These are phyloP conservation scores for Cicer judaicum DNA, from an alignment of 306 rosid genomes.

Conservation along the genomic window DNA sequence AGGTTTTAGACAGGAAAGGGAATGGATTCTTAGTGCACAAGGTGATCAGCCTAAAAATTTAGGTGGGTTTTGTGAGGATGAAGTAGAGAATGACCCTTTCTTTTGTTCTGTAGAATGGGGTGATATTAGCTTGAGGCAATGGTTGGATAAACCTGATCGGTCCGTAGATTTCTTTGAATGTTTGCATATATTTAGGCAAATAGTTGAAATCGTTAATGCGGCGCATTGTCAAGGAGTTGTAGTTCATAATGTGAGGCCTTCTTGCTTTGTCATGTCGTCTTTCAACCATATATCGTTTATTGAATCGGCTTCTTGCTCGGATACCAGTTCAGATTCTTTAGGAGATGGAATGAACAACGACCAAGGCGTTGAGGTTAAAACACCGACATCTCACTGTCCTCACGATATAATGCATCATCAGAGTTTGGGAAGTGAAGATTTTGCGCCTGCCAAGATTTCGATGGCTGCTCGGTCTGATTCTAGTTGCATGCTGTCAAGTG, in stretches of 20 bases:
- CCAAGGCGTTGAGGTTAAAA: conserved; percentile 59
- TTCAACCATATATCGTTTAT: conserved; percentile 90
- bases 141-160: conserved; percentile 88
- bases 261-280: conserved; percentile 95
- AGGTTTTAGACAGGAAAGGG: conserved; percentile 55
- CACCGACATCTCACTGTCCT: conserved; percentile 53
- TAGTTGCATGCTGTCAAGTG: conserved; percentile 85
- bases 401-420: conserved; percentile 49
- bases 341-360: conserved; percentile 62
- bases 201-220: conserved; percentile 76
- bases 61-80: conserved; percentile 71
- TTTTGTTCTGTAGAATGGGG: conserved; percentile 66
- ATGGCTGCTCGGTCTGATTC: conserved; percentile 68
- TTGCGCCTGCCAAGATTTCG: conserved; percentile 53
- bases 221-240: conserved; percentile 93
- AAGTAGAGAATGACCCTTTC: conserved; percentile 60
- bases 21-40: conserved; percentile 55
- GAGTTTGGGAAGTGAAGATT: conserved; percentile 66
- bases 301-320: conserved; percentile 93
- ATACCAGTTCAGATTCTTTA: conserved; percentile 84
- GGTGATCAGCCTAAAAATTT: conserved; percentile 50
- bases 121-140: conserved; percentile 91
- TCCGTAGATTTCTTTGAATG: conserved; percentile 74
- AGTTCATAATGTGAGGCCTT: conserved; percentile 93
- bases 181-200: conserved; percentile 85